Evolutionary conservation across 768 basidiomycete genomes (phyloP).

Genomic region (Udeniomyces megalosporus): DNA sequence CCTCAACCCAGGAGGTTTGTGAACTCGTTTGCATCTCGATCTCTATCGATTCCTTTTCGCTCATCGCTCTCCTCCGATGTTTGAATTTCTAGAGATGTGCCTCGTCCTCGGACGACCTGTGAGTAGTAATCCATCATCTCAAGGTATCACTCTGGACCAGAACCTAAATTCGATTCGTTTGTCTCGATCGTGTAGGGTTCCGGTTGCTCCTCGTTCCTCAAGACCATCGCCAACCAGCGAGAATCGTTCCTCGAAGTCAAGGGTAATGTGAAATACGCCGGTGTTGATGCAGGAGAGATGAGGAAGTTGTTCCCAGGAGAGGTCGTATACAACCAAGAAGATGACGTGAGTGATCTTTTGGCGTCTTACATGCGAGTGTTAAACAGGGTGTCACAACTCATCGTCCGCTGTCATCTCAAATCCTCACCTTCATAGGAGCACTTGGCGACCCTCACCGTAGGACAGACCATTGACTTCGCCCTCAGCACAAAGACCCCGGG

Average conservation of each 20-base stretch:
- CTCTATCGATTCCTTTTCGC: conserved; percentile 18
- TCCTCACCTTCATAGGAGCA: conserved; percentile 40
- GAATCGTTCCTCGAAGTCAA: conserved; percentile 49
- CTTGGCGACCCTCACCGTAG: conserved; percentile 52
- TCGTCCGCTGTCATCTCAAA: not conserved
- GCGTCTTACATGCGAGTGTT: not conserved
- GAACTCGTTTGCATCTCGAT: not conserved
- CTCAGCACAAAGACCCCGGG: conserved; percentile 47
- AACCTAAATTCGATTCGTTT: not conserved
- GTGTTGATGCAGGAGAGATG: conserved; percentile 51
- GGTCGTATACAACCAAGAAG: conserved; percentile 34
- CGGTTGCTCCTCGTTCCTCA: conserved; percentile 71
- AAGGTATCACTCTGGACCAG: not conserved
- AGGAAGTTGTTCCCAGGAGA: conserved; percentile 41
- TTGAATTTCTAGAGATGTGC: conserved; percentile 55
- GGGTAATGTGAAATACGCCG: conserved; percentile 61
- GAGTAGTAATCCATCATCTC: not conserved
- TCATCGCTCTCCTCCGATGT: conserved; percentile 47
- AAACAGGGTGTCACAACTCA: not conserved
- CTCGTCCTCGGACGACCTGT: conserved; percentile 35
- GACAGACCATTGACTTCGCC: conserved; percentile 41
- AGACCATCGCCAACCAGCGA: conserved; percentile 60
- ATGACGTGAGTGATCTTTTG: not conserved
- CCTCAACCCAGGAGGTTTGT: not conserved
- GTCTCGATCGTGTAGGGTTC: conserved; percentile 36